Evolutionary conservation across 2,329 filamentous ascomycete species (phyloP), one percentile per base, ranked within the genome.

Genomic region (Ascochyta koolunga): DNA sequence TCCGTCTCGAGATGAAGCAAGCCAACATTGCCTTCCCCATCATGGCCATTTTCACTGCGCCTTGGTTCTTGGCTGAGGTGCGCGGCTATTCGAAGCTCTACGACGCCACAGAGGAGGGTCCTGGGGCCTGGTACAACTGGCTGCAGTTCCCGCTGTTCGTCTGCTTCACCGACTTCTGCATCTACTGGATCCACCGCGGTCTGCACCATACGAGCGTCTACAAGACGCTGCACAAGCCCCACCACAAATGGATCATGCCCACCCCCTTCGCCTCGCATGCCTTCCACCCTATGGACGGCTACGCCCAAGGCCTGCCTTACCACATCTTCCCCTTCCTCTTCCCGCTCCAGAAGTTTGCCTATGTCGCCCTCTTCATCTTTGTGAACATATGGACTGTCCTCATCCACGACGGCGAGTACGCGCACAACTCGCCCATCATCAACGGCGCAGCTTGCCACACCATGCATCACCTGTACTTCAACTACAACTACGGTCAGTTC

Each of bases 161-260:
- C 71, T 73, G 87, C 71, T 96, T 96, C 75, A 96, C 92, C 78
- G 92, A 96, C 78, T 89, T 89, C 75, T 87, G 83, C 78, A 93
- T 96, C 79, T 96, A 96, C 82, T 91, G 89, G 83, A 93, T 96
- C 68, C 92, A 96, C 80, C 89, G 92, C 52, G 89, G 85, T 52
- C 83, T 96, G 58, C 92, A 96, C 78, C 88, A 92, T 76, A 90
- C 90, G 15, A 71, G 77, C 40, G 73, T 95, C 65, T 98, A 98
- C 85, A 96, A 93, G 81, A 81, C 82, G 63, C 83, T 97, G 43
- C 93, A 98, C 85, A 98, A 98, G 85, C 89, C 92, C 62, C 93
- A 98, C 78, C 93, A 98, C 86, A 97, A 96, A 81, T 98, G 93
- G 93, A 97, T 98, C 78, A 96, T 97, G 91, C 93, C 93, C 3